Evolutionary conservation across 2,329 filamentous ascomycete species (phyloP), one percentile per base, ranked within the genome.

Genomic region (Cercospora sp.): DNA sequence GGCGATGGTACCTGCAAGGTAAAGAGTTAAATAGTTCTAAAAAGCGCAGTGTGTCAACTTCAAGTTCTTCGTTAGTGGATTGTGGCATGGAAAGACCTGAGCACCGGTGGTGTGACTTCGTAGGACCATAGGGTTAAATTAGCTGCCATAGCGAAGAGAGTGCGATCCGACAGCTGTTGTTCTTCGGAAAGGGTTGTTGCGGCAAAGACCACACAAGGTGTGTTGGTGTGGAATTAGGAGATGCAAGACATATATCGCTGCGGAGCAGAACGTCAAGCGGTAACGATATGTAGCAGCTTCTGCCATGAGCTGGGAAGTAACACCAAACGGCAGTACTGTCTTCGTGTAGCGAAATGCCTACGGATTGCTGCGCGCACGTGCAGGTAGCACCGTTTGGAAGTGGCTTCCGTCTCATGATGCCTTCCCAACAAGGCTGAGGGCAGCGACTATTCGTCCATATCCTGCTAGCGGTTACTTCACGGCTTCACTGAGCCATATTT

Each of bases 171-270:
- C 30, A 10, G 48, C 7, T 23, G 62, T 48, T 5, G 30, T 31
- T 48, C 33, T 64, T 39, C 51, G 61, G 18, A 57, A 59, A 18
- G 62, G 62, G n/a, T 36, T 58, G 33, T 59, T 59, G 51, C 62
- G 62, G 13, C 62, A 64, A 5, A 64, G 62, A 30, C 62, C 62
- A 31, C 62, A 64, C 51, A 58, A 31, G 31, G 6, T 33, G 16
- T 64, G 53, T 16, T 64, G 62, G 30, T 64, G 62, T 8, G 53
- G 62, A 18, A 59, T 6, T 18, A 64, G 62, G 33, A 64, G 36
- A 20, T 64, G 62, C 28, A 57, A 28, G 2, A 64, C 10, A 16
- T 64, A 64, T 23, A 64, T 59, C 3, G 55, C 55, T 5, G 31
- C 55, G 3, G 55, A 59, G 30, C 55, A 59, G 18, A 59, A 12